A percentile compares a stretch with the other conserved stretches of the same genome.
Conservation (phyloP, 1,139 yeast genomes). For the Hanseniaspora gamundiae region DNA sequence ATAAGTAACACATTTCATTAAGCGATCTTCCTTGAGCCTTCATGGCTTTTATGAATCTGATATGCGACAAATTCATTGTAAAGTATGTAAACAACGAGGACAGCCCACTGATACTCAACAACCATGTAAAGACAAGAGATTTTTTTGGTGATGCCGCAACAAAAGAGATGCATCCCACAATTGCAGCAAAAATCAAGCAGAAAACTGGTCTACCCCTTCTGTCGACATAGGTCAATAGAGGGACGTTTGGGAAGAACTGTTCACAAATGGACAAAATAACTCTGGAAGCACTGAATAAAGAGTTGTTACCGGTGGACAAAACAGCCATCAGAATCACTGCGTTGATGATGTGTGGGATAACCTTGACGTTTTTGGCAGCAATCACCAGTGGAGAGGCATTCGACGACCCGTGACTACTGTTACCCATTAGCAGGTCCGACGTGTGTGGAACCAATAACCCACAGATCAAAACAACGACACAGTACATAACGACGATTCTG, state of each 20-base stretch:
- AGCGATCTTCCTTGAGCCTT: constrained; percentile 47
- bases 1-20: constrained; percentile 53
- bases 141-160: constrained; percentile 48
- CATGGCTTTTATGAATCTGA: constrained; percentile 69
- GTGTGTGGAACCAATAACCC: constrained; percentile 55
- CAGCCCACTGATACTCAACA: constrained; percentile 71
- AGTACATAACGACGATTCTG: constrained; percentile 51
- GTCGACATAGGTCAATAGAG: constrained; percentile 35
- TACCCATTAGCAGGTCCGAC: constrained; percentile 34
- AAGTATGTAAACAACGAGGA: constrained; percentile 80
- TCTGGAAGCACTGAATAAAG: constrained; percentile 31
- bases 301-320: constrained; percentile 39
- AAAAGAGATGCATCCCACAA: constrained; percentile 38
- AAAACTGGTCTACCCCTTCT: constrained; percentile 50
- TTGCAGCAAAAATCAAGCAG: constrained; percentile 32
- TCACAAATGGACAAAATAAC: constrained; percentile 45
- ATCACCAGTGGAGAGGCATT: constrained; percentile 60
- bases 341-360: constrained; percentile 40
- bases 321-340: constrained; percentile 39
- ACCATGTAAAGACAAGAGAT: constrained; percentile 63
- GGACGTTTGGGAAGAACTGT: constrained; percentile 12
- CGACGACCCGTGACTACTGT: constrained; percentile 30
- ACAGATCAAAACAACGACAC: constrained; percentile 44
- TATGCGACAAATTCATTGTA: constrained; percentile 60
- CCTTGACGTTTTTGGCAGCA: constrained; percentile 53